Evolutionary conservation across 306 rosid genomes (phyloP), one percentile per base, ranked within the genome.

Genomic region (Morella rubra): DNA sequence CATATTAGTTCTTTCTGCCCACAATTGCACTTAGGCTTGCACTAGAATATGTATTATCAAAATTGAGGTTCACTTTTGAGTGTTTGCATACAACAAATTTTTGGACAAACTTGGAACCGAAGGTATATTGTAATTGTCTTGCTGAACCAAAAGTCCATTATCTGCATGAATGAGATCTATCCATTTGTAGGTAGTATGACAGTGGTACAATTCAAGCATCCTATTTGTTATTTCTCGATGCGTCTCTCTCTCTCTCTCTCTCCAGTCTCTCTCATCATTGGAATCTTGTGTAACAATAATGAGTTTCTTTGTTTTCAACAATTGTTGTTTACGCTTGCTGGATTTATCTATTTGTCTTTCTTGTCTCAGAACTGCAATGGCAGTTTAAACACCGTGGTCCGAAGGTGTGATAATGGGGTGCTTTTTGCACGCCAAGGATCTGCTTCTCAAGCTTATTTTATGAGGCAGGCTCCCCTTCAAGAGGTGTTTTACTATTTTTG

Each of bases 371-470:
- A 87, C 71, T 87, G 87, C 85, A 75, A 84, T 82, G 75, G 86
- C 59, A 84, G 74, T 79, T 66, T 83, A 75, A 87, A 85, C 84
- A 85, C 93, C 69, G 86, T 84, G 56, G 79, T 68, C 49, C 45
- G 80, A 50, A 88, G 95, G 80, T 32, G 82, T 42, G 91, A 87
- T 68, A 90, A 84, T 71, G 88, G 67, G 72, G 24, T 84, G 79
- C 72, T 64, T 80, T 90, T 92, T 61, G 93, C 93, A 5, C 85
- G 93, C 73, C 96, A 88, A 80, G 86, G 89, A 72, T 85, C 97
- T 60, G 76, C 80, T 56, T 84, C 93, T 73, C 81, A 77, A 66
- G 89, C 86, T 69, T 76, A 77, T 74, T 92, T 88, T 80, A 92
- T 90, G 95, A 87, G 91, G 84, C 91, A 81, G 64, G 74, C 85